These are phyloP conservation scores for Annona squamosa DNA, from an alignment of 164 flowering plant species.

Conservation along the genomic window DNA sequence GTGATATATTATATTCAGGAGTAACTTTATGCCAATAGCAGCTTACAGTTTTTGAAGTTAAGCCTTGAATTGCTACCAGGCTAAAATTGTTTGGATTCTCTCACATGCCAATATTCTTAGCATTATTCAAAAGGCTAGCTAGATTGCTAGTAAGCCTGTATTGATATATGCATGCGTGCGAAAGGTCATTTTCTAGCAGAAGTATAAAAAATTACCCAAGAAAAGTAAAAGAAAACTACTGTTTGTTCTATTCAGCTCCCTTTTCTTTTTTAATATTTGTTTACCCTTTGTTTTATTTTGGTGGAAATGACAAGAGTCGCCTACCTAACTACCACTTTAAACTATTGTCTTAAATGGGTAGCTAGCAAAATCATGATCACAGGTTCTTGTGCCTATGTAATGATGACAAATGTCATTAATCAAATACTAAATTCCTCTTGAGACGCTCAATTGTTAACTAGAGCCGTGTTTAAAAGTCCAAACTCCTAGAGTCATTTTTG, in stretches of 20 bases:
- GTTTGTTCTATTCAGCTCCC: neutral
- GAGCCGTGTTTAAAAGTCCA: too few species aligned
- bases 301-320: neutral
- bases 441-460: too few species aligned
- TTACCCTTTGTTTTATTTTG: neutral
- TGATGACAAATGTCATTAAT: neutral
- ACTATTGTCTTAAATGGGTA: neutral
- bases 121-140: neutral
- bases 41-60: too few species aligned
- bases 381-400: neutral
- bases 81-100: neutral
- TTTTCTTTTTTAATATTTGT: neutral
- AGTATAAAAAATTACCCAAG: neutral
- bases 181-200: neutral
- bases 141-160: neutral
- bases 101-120: neutral
- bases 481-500: too few species aligned
- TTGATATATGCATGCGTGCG: neutral
- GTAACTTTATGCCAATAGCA: too few species aligned
- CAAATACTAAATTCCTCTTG: too few species aligned
- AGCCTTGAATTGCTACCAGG: too few species aligned
- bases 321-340: conserved; percentile 1
- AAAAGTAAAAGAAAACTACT: neutral
- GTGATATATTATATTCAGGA: too few species aligned
- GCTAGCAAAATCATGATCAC: neutral